phyloP scores from a whole-genome alignment of 2,329 filamentous ascomycete species.

The Ceratocystis harringtonii region DNA sequence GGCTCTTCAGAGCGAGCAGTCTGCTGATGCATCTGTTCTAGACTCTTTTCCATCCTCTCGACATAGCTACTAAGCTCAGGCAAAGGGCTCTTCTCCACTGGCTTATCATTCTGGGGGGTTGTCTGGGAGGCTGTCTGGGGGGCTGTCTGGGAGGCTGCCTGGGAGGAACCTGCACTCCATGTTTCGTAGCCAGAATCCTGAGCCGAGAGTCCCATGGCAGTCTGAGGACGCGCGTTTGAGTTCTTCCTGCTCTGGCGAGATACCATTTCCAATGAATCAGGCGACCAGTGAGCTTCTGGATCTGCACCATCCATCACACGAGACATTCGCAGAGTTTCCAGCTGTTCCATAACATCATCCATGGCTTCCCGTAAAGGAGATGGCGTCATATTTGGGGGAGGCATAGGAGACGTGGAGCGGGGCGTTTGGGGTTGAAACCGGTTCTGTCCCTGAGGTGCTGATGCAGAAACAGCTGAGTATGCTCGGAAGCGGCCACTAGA shows the following conservation, averaged over 20 bases:
- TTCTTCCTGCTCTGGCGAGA: constrained; percentile 23
- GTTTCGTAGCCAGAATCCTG: constrained; percentile 48
- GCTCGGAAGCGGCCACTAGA: constrained; percentile 15
- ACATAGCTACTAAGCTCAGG: constrained; percentile 76
- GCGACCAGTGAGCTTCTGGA: constrained; percentile 67
- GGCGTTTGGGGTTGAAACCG: constrained; percentile 33
- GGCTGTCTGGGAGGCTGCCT: constrained; percentile 18
- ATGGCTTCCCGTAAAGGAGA: constrained; percentile 88
- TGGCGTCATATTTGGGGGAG: constrained; percentile 64
- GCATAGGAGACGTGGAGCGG: constrained; percentile 45
- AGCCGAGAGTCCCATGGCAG: constrained; percentile 52
- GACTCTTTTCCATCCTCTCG: constrained; percentile 74
- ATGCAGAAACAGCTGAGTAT: constrained; percentile 9
- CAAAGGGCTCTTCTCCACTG: constrained; percentile 29
- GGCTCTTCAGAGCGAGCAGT: neutral
- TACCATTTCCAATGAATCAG: constrained; percentile 61
- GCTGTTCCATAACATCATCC: constrained; percentile 93
- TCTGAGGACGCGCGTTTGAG: constrained; percentile 42
- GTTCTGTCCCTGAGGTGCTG: constrained; percentile 1
- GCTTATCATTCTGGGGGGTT: constrained; percentile 10
- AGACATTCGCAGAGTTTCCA: constrained; percentile 64
- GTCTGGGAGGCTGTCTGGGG: constrained; percentile 21
- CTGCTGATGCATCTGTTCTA: constrained; percentile 55
- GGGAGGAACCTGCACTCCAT: constrained; percentile 38
- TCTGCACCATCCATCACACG: constrained; percentile 31